phyloP scores from a whole-genome alignment of 2,329 filamentous ascomycete species.

The Aureobasidium melanogenum region DNA sequence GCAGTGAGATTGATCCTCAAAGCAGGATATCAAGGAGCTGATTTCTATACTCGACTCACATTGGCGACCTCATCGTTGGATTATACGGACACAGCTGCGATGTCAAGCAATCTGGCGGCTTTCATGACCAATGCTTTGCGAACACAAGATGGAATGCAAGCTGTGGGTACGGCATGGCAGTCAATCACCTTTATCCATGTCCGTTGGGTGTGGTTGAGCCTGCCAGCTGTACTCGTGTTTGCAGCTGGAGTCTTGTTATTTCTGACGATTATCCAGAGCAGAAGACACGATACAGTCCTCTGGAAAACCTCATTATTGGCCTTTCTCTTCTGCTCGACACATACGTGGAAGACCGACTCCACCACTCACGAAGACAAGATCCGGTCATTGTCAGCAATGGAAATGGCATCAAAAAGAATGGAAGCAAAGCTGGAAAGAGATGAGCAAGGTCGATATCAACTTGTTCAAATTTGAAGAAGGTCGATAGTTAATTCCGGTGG shows the following conservation, averaged over 20 bases:
- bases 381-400: background rate
- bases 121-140: constrained; percentile 6
- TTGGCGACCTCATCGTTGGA: constrained; percentile 6
- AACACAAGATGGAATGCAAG: constrained; percentile 3
- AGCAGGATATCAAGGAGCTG: constrained; percentile 6
- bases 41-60: constrained; percentile 6
- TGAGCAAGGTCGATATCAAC: background rate
- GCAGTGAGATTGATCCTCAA: constrained; percentile 1
- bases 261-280: background rate
- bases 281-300: background rate
- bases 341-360: background rate
- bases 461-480: background rate
- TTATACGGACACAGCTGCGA: background rate
- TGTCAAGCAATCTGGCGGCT: constrained; percentile 1
- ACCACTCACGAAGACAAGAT: background rate
- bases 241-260: background rate
- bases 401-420: background rate
- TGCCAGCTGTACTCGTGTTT: background rate
- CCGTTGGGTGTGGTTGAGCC: background rate
- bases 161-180: background rate
- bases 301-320: constrained; percentile 8
- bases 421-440: background rate
- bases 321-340: constrained; percentile 2
- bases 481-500: too few relatives aligned
- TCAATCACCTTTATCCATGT: background rate